Evolutionary conservation across 1,139 yeast species (phyloP).

Genomic region (Hyphopichia wangnamkhiaoensis): DNA sequence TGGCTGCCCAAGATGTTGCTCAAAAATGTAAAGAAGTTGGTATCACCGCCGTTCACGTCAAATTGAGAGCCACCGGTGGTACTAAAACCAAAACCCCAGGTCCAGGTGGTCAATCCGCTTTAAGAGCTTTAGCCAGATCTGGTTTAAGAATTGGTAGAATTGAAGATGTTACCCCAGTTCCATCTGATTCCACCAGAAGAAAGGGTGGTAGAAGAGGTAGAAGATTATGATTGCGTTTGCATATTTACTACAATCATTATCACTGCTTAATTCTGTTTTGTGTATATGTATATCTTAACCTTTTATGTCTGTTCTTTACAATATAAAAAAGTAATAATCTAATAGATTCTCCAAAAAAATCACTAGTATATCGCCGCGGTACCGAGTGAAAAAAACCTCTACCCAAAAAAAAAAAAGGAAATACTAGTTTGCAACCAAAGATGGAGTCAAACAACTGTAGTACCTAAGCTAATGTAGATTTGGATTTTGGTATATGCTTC

Average conservation of each 20-base stretch:
- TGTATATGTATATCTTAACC: slow-evolving; percentile 2
- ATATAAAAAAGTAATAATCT: slow-evolving; percentile 2
- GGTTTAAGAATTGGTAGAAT: slow-evolving; percentile 99
- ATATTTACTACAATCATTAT: background rate
- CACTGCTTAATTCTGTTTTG: background rate
- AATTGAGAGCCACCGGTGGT: slow-evolving; percentile 99
- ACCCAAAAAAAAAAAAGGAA: too few species aligned
- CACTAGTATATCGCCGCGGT: too few species aligned
- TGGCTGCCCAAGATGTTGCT: slow-evolving; percentile 99
- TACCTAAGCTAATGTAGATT: too few species aligned
- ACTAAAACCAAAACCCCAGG: slow-evolving; percentile 99
- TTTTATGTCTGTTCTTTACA: slow-evolving; percentile 1
- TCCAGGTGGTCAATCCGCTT: slow-evolving; percentile 99
- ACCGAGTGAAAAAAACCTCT: too few species aligned
- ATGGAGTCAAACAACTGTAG: too few species aligned
- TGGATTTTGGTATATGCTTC: too few species aligned
- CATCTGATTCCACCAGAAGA: slow-evolving; percentile 99
- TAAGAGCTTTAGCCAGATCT: slow-evolving; percentile 99
- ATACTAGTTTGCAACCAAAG: too few species aligned
- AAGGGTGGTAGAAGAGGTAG: slow-evolving; percentile 99
- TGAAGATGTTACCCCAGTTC: slow-evolving; percentile 99
- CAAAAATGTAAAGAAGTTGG: slow-evolving; percentile 99
- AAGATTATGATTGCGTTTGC: slow-evolving; percentile 71
- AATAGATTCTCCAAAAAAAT: too few species aligned
- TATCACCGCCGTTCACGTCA: slow-evolving; percentile 98